Percentiles rank a stretch among this genome's conserved stretches.
Conservation (phyloP, 306 rosid genomes). For the Glycine latifolia region DNA sequence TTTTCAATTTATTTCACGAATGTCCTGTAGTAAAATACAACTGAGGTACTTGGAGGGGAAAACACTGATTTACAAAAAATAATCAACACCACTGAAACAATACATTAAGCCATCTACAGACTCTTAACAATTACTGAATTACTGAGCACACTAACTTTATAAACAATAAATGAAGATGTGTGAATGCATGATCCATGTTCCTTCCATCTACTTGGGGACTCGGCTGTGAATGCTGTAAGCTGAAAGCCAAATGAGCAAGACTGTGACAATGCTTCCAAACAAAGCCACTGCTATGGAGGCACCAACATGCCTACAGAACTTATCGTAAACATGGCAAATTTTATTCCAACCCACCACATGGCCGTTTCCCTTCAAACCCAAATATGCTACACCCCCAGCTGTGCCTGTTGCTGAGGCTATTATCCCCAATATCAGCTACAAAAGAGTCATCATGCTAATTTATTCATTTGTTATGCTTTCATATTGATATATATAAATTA, state of each 20-base stretch:
- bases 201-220: conserved; percentile 60
- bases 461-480: conserved; percentile 1
- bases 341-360: conserved; percentile 65
- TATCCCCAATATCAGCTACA: conserved; percentile 83
- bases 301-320: conserved; percentile 69
- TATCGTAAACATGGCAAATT: conserved; percentile 67
- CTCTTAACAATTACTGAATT: neutral
- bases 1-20: conserved; percentile 7
- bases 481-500: neutral
- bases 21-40: conserved; percentile 31
- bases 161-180: conserved; percentile 30
- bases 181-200: neutral
- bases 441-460: conserved; percentile 4
- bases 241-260: conserved; percentile 77
- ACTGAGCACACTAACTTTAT: conserved; percentile 33
- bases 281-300: conserved; percentile 62
- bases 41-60: neutral
- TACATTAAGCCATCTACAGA: conserved; percentile 35
- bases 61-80: conserved; percentile 39
- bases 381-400: conserved; percentile 72
- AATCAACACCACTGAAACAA: conserved; percentile 30
- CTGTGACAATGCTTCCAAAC: conserved; percentile 62
- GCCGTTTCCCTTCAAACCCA: conserved; percentile 76
- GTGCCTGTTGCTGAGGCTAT: conserved; percentile 84
- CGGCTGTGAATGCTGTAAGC: conserved; percentile 58